Base-by-base conservation (phyloP, 192 early-diverging fungal species). In the Chytriomyces sp. region DNA sequence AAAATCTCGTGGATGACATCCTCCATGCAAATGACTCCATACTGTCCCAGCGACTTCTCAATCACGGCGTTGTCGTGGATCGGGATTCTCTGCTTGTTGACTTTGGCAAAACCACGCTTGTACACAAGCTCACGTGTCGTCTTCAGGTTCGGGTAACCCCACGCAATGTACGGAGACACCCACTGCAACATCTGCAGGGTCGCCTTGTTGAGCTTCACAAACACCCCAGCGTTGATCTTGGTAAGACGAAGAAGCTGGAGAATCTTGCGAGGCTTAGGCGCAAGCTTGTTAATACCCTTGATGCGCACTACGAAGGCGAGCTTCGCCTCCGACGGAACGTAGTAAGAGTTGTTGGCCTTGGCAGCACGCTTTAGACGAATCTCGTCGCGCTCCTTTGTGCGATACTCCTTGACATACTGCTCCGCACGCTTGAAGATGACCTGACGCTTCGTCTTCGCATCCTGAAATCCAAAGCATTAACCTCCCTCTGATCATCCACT, bases 351-450 rank as follows among this genome's bases (percentile, higher is more conserved):
- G 55, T 79, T 65, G 76, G 88, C 84, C 85, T 93, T 93, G 82
- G 96, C 95, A 85, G 92, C 89, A 80, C 96, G 93, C 80, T 87
- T 85, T 38, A 96, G 93, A 77, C 93, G 90, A 80, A 96, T 84
- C 83, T 95, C 92, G 53, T 92, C 84, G 52, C 87, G 82, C 89
- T 98, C 95, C 74, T 86, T 86, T 67, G 86, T 81, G 76, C 85
- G 90, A 92, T 98, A 96, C 88, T 99, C 96, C 80, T 92, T 90
- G 80, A 95, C 90, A 86, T 99, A 98, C 85, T 94, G 86, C 86
- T 97, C 95, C 71, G 96, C 96, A 75, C 96, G 94, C 88, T 95
- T 95, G 92, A 98, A 98, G 85, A 98, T 93, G 67, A 94, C 93
- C 82, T 91, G 87, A 80, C 95, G 91, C 86, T 92, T 92, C n/a